Evolutionary conservation across 768 basidiomycete species (phyloP).

Genomic region (Trametes coccinea): DNA sequence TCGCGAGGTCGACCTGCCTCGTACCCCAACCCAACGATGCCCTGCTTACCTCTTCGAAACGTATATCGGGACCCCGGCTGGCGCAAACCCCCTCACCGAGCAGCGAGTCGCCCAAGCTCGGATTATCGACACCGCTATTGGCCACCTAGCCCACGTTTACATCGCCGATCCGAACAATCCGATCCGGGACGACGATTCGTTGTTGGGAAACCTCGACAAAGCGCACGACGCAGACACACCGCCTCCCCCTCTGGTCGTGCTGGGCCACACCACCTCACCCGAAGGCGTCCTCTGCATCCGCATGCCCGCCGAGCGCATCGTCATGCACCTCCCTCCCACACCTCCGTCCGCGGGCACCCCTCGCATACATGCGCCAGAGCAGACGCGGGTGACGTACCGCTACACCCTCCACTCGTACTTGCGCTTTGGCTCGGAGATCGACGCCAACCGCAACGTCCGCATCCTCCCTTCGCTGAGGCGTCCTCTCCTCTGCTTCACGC

Average conservation of each 20-base stretch:
- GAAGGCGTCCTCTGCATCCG: conserved; percentile 9
- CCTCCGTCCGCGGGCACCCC: neutral
- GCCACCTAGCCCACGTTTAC: conserved; percentile 9
- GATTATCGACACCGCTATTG: neutral
- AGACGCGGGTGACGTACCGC: neutral
- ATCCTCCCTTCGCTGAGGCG: conserved; percentile 11
- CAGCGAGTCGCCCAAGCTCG: neutral
- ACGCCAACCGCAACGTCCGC: neutral
- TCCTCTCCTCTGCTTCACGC: conserved; percentile 11
- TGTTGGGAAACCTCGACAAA: neutral
- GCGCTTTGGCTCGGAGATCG: neutral
- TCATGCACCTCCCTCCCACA: conserved; percentile 1
- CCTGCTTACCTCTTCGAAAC: conserved; percentile 19
- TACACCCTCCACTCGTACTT: conserved; percentile 9
- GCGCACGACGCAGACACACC: neutral
- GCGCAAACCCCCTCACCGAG: neutral
- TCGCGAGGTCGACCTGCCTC: conserved; percentile 15
- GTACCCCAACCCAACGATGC: neutral
- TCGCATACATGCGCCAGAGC: neutral
- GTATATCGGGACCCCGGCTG: conserved; percentile 19
- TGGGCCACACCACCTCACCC: neutral
- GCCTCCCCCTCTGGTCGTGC: conserved; percentile 9
- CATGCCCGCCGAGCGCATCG: conserved; percentile 12
- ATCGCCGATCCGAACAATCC: conserved; percentile 16
- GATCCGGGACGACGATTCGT: conserved; percentile 10